Evolutionary conservation across 1,284 basidiomycete species (phyloP).

Genomic region (Pseudozyma thailandica): DNA sequence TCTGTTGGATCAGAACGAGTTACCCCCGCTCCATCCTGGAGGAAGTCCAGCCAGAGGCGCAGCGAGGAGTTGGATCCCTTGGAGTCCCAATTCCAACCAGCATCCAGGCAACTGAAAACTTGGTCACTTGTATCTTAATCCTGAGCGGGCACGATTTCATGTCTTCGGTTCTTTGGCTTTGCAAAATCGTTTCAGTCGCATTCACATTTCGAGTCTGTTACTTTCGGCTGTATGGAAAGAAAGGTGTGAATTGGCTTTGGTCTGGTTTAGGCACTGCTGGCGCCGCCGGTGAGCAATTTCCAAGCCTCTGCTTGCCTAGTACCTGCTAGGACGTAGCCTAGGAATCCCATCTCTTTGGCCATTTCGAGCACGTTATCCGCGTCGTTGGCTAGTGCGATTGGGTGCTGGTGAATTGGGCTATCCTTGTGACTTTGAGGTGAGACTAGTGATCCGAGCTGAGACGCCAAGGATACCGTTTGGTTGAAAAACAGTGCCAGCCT

Average conservation of each 20-base stretch:
- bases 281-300: slow-evolving; percentile 15
- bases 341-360: slow-evolving; percentile 26
- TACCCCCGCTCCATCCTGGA: slow-evolving; percentile 6
- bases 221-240: too few relatives aligned
- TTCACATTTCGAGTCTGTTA: too few relatives aligned
- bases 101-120: too few relatives aligned
- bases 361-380: slow-evolving; percentile 32
- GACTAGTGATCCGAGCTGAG: slow-evolving; percentile 26
- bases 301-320: slow-evolving; percentile 28
- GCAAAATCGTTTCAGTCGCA: too few relatives aligned
- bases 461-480: slow-evolving; percentile 25
- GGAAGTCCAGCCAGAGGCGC: slow-evolving; percentile 2
- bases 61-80: slow-evolving; percentile 24
- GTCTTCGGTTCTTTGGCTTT: too few relatives aligned
- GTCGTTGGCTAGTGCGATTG: slow-evolving; percentile 16
- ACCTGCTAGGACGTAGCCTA: slow-evolving; percentile 32
- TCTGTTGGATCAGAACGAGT: slow-evolving; percentile 43
- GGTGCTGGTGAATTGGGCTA: slow-evolving; percentile 16
- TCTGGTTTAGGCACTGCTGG: too few relatives aligned
- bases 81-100: slow-evolving; percentile 28
- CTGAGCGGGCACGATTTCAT: too few relatives aligned
- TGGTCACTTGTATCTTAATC: too few relatives aligned
- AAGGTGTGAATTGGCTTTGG: too few relatives aligned
- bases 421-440: slow-evolving; percentile 4
- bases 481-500: slow-evolving; percentile 35